Base-by-base conservation (phyloP, 1,139 yeast genomes). In the Pichia sp. region DNA sequence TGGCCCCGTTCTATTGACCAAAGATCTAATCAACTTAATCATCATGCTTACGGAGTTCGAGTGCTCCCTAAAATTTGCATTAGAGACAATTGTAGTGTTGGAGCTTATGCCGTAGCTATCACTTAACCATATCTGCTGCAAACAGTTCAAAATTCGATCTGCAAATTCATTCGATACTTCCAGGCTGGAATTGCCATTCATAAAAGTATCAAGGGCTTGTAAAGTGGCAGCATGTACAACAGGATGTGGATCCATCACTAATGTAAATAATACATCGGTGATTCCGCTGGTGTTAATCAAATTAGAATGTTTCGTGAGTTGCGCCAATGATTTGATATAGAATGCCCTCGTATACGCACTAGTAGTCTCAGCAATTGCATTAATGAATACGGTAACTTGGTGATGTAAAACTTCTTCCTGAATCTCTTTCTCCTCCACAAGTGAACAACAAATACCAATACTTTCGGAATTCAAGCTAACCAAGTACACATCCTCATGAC, bases 181-280 rank as follows among this genome's bases (percentile, higher is more conserved):
- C 32, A 74, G 54, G 38, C 78, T 82, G 5, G 73, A 63, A 31
- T 66, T 61, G 29, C 60, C 62, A 34, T 74, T 75, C 33, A 86
- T 65, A 12, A 83, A 60, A 6, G 70, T 62, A 3, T 70, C 58
- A 27, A 83, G 56, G 0, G 94, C 72, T 35, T 70, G 71, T 43
- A 87, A 55, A 0, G 93, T 69, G 67, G 85, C 81, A 39, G 73
- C 69, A 52, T 84, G 87, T 12, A 91, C 87, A 3, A 74, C 63
- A 0, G 96, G 95, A 52, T 88, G 91, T 0, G 95, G 93, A 58
- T 88, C 97, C 26, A 63, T 63, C 3, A 82, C 60, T 30, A 88
- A 63, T 17, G 84, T 80, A 14, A 68, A 58, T 9, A 79, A 55
- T 5, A 85, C 75, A 27, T 77, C 77, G 40, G 70, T 65, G 11